Percentiles rank a stretch among this genome's conserved stretches.
Conservation (phyloP, 306 rosid species). For the Biancaea sappan region DNA sequence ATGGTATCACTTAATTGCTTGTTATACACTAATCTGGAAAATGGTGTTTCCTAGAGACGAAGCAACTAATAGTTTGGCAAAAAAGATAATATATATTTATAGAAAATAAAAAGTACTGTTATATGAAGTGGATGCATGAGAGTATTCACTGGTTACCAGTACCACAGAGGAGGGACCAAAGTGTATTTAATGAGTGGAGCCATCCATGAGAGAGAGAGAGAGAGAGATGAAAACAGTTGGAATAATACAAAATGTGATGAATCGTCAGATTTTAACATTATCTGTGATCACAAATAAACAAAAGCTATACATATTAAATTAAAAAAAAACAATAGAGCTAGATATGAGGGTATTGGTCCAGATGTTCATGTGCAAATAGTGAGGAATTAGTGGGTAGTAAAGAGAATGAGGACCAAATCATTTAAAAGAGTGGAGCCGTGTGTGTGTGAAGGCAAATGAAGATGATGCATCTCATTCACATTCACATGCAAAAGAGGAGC, state of each 20-base stretch:
- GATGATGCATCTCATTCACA: conserved; percentile 12
- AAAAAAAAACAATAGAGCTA: too few relatives aligned
- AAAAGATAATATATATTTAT: too few relatives aligned
- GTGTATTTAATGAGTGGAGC: too few relatives aligned
- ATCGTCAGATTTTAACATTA: not conserved
- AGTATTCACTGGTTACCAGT: not conserved
- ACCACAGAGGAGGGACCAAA: too few relatives aligned
- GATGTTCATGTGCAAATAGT: not conserved
- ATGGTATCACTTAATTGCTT: not conserved
- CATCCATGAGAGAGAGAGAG: not conserved
- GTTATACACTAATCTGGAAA: not conserved
- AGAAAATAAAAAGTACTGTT: not conserved
- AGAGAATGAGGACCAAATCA: conserved; percentile 32
- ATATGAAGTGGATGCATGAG: not conserved
- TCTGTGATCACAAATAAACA: too few relatives aligned
- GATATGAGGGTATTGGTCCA: not conserved
- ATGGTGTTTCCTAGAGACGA: not conserved
- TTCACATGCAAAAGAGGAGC: conserved; percentile 48
- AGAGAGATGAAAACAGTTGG: not conserved
- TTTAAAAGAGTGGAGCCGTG: conserved; percentile 51
- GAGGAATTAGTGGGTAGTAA: not conserved
- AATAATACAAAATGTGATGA: not conserved
- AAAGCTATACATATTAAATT: too few relatives aligned
- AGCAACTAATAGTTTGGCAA: not conserved
- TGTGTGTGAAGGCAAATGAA: not conserved